These are phyloP conservation scores for Eutrema japonicum DNA, from an alignment of 345 rosid species.

Conservation along the genomic window DNA sequence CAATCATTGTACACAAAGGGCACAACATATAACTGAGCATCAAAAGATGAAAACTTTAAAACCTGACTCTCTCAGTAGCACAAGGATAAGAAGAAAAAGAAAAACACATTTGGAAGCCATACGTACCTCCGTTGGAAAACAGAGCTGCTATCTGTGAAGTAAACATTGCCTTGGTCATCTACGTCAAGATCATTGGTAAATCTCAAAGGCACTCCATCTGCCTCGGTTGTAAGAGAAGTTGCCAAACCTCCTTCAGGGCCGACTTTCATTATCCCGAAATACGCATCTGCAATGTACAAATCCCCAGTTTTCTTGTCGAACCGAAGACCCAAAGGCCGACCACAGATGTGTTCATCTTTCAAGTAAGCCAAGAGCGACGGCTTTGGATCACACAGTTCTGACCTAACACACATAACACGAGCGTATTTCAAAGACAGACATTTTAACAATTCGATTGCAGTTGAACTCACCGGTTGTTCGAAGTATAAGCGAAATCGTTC, in stretches of 20 bases:
- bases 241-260: conserved; percentile 92
- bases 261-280: conserved; percentile 86
- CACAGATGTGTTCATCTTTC: conserved; percentile 86
- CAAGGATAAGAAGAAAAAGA: no score
- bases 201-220: conserved; percentile 78
- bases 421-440: not conserved
- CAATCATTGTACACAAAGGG: conserved; percentile 9
- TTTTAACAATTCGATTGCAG: not conserved
- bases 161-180: conserved; percentile 81
- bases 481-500: conserved; percentile 37
- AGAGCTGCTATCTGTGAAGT: conserved; percentile 92
- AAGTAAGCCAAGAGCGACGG: conserved; percentile 61
- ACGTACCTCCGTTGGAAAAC: conserved; percentile 75
- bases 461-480: conserved; percentile 32
- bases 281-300: conserved; percentile 91
- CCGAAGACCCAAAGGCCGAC: conserved; percentile 88
- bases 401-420: conserved; percentile 50
- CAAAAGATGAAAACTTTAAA: conserved; percentile 16
- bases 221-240: conserved; percentile 66
- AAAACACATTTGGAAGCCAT: not conserved
- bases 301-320: conserved; percentile 81
- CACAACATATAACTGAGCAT: not conserved
- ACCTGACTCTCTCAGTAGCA: no score
- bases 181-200: conserved; percentile 93
- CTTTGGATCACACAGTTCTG: conserved; percentile 66